Base-by-base conservation (phyloP, 78 protist genomes). In the Polysphondylium violaceum region DNA sequence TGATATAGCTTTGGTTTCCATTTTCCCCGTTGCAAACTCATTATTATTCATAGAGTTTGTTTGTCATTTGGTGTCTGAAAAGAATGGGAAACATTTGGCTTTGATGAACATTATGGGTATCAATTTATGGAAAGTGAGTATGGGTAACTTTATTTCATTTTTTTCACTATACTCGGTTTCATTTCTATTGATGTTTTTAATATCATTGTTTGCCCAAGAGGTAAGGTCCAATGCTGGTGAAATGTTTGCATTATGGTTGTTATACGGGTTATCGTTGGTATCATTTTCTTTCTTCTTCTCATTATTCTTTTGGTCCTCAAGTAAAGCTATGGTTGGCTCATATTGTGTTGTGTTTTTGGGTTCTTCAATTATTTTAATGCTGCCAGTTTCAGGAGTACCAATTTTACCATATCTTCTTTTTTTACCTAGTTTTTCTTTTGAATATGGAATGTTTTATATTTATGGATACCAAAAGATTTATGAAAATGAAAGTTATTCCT, bases 91-190 rank as follows among this genome's bases (percentile, higher is more conserved):
- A 31, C 38, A 56, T 9, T 51, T 40, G 35, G 74, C 65, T 55
- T 60, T 83, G 25, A 47, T 83, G 73, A 68, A 31, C 29, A 83
- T 83, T 76, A 83, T 83, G 90, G 90, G 90, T 71, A 33, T 64
- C 27, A 73, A 58, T 36, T 43, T 47, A 33, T 35, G 16, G 19
- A 59, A 64, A 23, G 27, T 60, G 14, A 29, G 50, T 21, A 12
- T 50, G 14, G 11, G 78, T 19, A 58, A 71, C 56, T 44, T 41
- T 0, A 27, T 83, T 7, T 58, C 43, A 64, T 75, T 59, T 38
- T 16, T 44, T 41, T 0, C 59, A 3, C 47, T 75, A 1, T 75
- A 75, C 27, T 7, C 27, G 4, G n/a, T n/a, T n/a, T n/a, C n/a
- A n/a, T n/a, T n/a, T n/a, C n/a, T 75, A 9, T n/a, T n/a, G n/a